Conservation (phyloP, 495 filamentous ascomycete genomes). For the Aspergillus bridgeri region DNA sequence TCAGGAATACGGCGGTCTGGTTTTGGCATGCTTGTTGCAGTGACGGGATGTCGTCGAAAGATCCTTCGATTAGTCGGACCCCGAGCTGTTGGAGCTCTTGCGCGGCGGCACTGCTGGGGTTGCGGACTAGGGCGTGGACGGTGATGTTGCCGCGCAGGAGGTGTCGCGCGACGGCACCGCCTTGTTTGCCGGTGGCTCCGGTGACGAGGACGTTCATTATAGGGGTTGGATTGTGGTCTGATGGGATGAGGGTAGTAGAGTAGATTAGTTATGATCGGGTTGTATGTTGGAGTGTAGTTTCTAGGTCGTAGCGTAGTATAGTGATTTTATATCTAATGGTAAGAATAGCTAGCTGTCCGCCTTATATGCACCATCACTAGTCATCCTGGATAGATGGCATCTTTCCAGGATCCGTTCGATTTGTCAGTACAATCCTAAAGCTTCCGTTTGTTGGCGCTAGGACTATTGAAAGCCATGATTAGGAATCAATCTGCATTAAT, state of each 20-base stretch:
- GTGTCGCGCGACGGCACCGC: background rate
- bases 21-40: background rate
- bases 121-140: background rate
- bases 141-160: background rate
- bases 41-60: background rate
- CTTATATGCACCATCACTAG: too few species aligned
- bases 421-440: too few species aligned
- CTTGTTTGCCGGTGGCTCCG: background rate
- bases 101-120: background rate
- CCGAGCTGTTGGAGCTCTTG: background rate
- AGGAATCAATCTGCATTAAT: too few species aligned
- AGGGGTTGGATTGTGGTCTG: background rate
- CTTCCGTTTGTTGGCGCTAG: too few species aligned
- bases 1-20: background rate
- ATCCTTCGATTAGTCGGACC: background rate
- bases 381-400: too few species aligned
- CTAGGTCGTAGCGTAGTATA: too few species aligned
- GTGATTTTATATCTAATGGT: background rate
- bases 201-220: background rate
- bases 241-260: too few species aligned
- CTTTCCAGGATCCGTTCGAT: too few species aligned
- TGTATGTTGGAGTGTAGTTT: background rate
- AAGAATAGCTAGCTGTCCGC: too few species aligned
- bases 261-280: background rate
- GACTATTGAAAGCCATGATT: too few species aligned